phyloP scores from a whole-genome alignment of 148 eudicot species.

The Fallopia convolvulus region DNA sequence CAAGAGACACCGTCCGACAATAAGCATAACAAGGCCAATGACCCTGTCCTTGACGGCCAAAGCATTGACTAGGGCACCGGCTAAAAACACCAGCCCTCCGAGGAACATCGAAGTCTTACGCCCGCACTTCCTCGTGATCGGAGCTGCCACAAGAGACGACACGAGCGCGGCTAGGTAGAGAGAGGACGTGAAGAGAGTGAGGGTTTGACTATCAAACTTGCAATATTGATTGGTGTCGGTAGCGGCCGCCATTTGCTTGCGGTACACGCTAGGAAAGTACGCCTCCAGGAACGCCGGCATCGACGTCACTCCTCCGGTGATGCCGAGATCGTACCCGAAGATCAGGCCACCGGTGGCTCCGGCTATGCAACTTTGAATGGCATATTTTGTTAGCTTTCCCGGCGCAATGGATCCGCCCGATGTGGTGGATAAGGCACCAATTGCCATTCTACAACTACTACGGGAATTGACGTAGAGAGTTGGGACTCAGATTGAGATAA shows the following conservation, averaged over 20 bases:
- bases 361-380: not conserved
- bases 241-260: conserved; percentile 25
- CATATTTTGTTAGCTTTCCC: conserved; percentile 9
- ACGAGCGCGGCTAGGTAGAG: conserved; percentile 61
- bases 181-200: conserved; percentile 72
- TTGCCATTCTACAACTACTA: not conserved
- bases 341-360: conserved; percentile 18
- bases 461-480: too few species aligned
- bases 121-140: conserved; percentile 52
- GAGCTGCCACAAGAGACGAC: conserved; percentile 68
- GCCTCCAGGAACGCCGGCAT: conserved; percentile 54
- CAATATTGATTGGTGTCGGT: conserved; percentile 53
- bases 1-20: conserved; percentile 42
- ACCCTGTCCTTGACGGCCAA: conserved; percentile 22
- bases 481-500: too few species aligned
- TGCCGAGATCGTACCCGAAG: conserved; percentile 13
- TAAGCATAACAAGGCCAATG: conserved; percentile 39
- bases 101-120: conserved; percentile 65
- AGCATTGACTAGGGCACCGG: conserved; percentile 36
- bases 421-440: not conserved
- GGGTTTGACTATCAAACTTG: conserved; percentile 52
- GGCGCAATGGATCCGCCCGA: conserved; percentile 3
- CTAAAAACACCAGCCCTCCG: conserved; percentile 42
- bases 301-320: conserved; percentile 69
- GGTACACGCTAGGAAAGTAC: conserved; percentile 54